Evolutionary conservation across 2,329 filamentous ascomycete species (phyloP).

Genomic region (Pleoardoris graminearum): DNA sequence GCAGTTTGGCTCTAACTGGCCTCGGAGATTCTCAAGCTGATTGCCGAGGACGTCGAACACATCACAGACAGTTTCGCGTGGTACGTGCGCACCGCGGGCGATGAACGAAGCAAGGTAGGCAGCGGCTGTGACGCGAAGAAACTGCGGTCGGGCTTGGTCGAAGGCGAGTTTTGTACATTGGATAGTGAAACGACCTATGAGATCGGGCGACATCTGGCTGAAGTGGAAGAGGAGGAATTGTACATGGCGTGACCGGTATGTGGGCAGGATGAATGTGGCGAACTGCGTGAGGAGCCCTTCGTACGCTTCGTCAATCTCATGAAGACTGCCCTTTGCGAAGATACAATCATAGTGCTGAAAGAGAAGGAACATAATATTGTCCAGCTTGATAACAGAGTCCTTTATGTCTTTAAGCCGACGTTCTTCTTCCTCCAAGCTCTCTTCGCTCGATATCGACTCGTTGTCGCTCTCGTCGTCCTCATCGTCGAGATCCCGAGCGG

Average conservation of each 20-base stretch:
- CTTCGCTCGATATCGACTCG: slow-evolving; percentile 72
- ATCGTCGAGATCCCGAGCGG: slow-evolving; percentile 51
- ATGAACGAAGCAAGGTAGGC: slow-evolving; percentile 95
- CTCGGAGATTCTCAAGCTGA: slow-evolving; percentile 76
- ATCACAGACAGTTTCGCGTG: slow-evolving; percentile 73
- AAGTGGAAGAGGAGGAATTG: slow-evolving; percentile 98
- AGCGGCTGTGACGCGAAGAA: slow-evolving; percentile 80
- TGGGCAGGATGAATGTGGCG: slow-evolving; percentile 82
- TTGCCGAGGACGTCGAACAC: slow-evolving; percentile 79
- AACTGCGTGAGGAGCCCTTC: slow-evolving; percentile 85
- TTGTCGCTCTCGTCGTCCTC: slow-evolving; percentile 63
- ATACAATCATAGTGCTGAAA: slow-evolving; percentile 79
- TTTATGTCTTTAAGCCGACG: slow-evolving; percentile 71
- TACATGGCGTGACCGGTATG: slow-evolving; percentile 87
- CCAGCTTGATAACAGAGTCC: slow-evolving; percentile 86
- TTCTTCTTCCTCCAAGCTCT: slow-evolving; percentile 59
- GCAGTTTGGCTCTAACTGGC: slow-evolving; percentile 71
- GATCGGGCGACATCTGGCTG: slow-evolving; percentile 75
- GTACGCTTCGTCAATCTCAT: slow-evolving; percentile 72
- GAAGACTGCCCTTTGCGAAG: slow-evolving; percentile 67
- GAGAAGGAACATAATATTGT: slow-evolving; percentile 83
- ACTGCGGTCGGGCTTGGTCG: slow-evolving; percentile 64
- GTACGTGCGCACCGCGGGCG: slow-evolving; percentile 82
- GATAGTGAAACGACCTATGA: slow-evolving; percentile 81
- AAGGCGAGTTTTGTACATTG: slow-evolving; percentile 74